Percentiles rank a stretch among this genome's conserved stretches.
These are phyloP conservation scores for Psilocybe tampanensis DNA, from an alignment of 768 basidiomycete genomes.

Conservation along the genomic window DNA sequence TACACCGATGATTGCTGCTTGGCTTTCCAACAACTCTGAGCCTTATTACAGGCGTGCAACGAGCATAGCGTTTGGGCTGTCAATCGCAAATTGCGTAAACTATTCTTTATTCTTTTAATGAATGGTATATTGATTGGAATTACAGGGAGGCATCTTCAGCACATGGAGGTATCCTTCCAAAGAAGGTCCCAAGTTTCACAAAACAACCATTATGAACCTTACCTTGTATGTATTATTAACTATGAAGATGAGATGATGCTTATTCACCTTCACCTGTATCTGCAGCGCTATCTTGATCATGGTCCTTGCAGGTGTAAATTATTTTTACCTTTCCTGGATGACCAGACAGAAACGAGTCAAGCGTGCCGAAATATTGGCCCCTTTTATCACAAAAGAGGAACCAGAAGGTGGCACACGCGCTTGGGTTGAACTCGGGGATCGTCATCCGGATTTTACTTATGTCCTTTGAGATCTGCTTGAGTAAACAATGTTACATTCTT, in stretches of 20 bases:
- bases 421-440: constrained; percentile 40
- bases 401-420: constrained; percentile 27
- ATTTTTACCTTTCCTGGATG: constrained; percentile 12
- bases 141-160: constrained; percentile 40
- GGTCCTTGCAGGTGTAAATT: constrained; percentile 13
- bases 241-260: background rate
- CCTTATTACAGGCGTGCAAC: constrained; percentile 38
- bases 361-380: constrained; percentile 28
- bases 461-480: background rate
- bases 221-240: constrained; percentile 28
- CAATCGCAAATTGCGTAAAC: constrained; percentile 36
- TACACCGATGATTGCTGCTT: constrained; percentile 33
- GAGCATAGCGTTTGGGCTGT: constrained; percentile 35
- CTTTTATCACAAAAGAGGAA: constrained; percentile 29
- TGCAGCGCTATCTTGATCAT: background rate
- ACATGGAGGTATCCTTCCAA: constrained; percentile 43
- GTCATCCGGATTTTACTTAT: constrained; percentile 39
- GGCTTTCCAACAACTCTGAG: constrained; percentile 41
- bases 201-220: constrained; percentile 40
- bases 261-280: background rate
- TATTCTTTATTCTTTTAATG: background rate
- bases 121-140: background rate
- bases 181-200: constrained; percentile 36
- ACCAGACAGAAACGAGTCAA: background rate
- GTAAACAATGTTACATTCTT: too few relatives aligned